Conservation (phyloP, 805 yeast genomes). For the Debaryomyces maramus region DNA sequence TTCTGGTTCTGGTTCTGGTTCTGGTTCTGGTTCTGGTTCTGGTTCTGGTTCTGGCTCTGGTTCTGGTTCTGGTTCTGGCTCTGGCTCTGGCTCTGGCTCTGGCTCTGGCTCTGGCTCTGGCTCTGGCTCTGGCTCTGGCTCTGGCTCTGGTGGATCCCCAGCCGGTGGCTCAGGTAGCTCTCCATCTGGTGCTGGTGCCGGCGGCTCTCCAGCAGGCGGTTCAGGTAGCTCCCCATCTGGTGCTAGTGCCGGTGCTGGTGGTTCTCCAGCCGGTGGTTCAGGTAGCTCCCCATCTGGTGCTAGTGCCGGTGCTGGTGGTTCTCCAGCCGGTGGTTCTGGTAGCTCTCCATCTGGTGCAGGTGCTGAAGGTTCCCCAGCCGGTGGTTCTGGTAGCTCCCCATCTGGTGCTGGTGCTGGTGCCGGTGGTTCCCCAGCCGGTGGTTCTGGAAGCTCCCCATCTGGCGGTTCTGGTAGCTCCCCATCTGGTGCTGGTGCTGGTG, state of each 20-base stretch:
- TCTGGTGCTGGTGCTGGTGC: background rate
- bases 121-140: background rate
- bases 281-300: background rate
- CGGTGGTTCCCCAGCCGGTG: background rate
- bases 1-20: background rate
- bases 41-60: constrained; percentile 22
- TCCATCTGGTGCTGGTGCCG: background rate
- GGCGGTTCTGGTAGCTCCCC: background rate
- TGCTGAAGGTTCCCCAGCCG: background rate
- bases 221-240: background rate
- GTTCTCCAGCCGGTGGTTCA: constrained; percentile 1
- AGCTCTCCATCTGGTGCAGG: constrained; percentile 26
- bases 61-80: constrained; percentile 13
- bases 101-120: background rate
- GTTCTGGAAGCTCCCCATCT: background rate
- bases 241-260: background rate
- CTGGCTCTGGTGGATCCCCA: background rate
- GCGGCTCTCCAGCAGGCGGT: no score
- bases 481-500: background rate
- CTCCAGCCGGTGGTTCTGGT: background rate
- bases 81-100: background rate
- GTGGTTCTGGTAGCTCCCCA: background rate
- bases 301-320: background rate
- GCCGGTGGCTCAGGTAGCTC: background rate
- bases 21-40: background rate